These are phyloP conservation scores for Didymosphaeria variabile DNA, from an alignment of 2,329 filamentous ascomycete genomes.

Conservation along the genomic window DNA sequence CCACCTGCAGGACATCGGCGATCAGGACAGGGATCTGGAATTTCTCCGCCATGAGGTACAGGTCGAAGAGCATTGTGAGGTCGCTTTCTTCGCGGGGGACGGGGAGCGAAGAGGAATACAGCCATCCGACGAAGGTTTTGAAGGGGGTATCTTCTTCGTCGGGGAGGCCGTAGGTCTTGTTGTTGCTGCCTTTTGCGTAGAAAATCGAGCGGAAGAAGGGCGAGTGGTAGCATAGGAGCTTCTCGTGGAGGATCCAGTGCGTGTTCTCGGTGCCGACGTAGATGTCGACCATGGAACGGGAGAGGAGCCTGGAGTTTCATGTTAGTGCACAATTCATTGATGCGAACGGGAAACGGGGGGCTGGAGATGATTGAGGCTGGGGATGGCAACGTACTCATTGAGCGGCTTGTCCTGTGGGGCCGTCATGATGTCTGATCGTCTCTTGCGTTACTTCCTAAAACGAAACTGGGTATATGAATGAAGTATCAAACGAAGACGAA, in stretches of 20 bases:
- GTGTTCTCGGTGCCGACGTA: slow-evolving; percentile 64
- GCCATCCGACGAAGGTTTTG: slow-evolving; percentile 63
- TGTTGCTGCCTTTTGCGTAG: slow-evolving; percentile 48
- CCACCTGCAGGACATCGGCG: slow-evolving; percentile 59
- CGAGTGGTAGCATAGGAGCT: slow-evolving; percentile 64
- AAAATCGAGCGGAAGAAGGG: slow-evolving; percentile 64
- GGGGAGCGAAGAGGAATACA: slow-evolving; percentile 60
- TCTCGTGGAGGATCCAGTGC: slow-evolving; percentile 65
- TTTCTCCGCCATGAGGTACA: slow-evolving; percentile 65
- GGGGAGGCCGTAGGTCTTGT: slow-evolving; percentile 58
- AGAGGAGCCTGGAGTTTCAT: slow-evolving; percentile 56
- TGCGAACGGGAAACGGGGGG: no score
- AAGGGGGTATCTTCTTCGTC: slow-evolving; percentile 63
- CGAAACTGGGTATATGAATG: background rate
- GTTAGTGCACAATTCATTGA: background rate
- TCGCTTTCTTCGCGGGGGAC: slow-evolving; percentile 60
- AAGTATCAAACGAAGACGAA: slow-evolving; percentile 1
- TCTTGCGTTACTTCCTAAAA: background rate
- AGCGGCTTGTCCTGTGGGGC: slow-evolving; percentile 41
- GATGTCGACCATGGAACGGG: slow-evolving; percentile 63
- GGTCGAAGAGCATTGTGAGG: slow-evolving; percentile 60
- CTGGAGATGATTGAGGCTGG: background rate
- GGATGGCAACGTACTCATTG: slow-evolving; percentile 39
- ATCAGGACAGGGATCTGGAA: slow-evolving; percentile 60
- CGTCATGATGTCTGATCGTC: slow-evolving; percentile 31